A percentile compares a stretch with the other conserved stretches of the same genome.
These are phyloP conservation scores for Curvularia lunata DNA, from an alignment of 2,329 filamentous ascomycete genomes.

Conservation along the genomic window DNA sequence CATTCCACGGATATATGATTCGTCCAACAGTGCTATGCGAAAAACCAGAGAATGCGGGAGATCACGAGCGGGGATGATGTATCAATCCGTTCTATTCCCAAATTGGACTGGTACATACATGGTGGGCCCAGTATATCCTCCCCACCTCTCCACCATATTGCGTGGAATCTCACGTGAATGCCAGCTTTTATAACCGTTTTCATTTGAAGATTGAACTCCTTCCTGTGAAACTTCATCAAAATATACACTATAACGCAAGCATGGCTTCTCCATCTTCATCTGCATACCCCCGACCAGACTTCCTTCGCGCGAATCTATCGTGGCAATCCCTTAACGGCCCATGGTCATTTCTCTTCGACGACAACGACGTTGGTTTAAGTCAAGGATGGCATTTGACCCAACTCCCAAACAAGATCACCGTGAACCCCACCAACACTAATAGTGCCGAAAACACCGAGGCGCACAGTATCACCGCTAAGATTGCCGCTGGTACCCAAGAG, in stretches of 20 bases:
- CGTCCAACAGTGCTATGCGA: background rate
- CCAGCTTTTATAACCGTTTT: conserved; percentile 9
- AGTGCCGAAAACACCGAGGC: conserved; percentile 31
- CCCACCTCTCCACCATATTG: conserved; percentile 16
- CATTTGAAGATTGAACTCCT: background rate
- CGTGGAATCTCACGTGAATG: conserved; percentile 19
- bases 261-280: conserved; percentile 12
- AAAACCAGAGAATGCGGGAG: background rate
- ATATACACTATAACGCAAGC: background rate
- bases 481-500: conserved; percentile 57
- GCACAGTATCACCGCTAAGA: conserved; percentile 54
- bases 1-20: background rate
- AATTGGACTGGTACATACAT: conserved; percentile 4
- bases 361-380: conserved; percentile 63
- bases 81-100: conserved; percentile 4
- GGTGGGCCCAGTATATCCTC: conserved; percentile 14
- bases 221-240: background rate
- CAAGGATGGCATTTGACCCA: conserved; percentile 61
- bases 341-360: conserved; percentile 71
- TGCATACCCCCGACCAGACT: conserved; percentile 69
- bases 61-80: background rate
- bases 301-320: conserved; percentile 60
- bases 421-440: conserved; percentile 29
- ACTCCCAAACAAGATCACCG: conserved; percentile 54
- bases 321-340: conserved; percentile 68